Evolutionary conservation across 768 basidiomycete species (phyloP).

Genomic region (Leccinum longicurvipes): DNA sequence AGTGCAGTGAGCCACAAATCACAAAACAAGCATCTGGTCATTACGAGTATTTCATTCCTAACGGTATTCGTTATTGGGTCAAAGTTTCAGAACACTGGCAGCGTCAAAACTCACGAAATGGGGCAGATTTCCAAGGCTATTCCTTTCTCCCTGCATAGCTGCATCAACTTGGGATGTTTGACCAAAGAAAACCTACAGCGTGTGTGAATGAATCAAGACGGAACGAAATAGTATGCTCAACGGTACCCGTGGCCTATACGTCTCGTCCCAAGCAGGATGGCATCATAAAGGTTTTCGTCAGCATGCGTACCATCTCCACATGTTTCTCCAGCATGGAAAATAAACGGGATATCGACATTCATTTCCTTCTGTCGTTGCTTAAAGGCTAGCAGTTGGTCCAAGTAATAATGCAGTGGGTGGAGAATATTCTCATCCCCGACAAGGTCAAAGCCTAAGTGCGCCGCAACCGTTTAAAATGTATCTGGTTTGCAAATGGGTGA

Average conservation of each 20-base stretch:
- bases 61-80: conserved; percentile 2
- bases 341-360: conserved; percentile 61
- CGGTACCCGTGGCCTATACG: conserved; percentile 77
- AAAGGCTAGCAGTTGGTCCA: conserved; percentile 59
- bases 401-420: conserved; percentile 59
- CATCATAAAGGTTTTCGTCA: conserved; percentile 75
- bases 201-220: background rate
- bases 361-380: conserved; percentile 51
- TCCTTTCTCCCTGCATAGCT: conserved; percentile 57
- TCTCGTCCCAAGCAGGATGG: conserved; percentile 72
- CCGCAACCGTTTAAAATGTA: background rate
- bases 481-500: background rate
- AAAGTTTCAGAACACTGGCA: background rate
- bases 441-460: conserved; percentile 65
- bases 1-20: background rate
- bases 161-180: conserved; percentile 72
- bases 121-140: conserved; percentile 77
- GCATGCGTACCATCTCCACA: conserved; percentile 69
- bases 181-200: conserved; percentile 60
- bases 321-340: conserved; percentile 81
- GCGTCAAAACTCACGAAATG: conserved; percentile 57
- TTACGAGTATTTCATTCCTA: conserved; percentile 74
- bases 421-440: conserved; percentile 71
- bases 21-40: conserved; percentile 7
- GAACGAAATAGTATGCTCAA: background rate